phyloP scores from a whole-genome alignment of 352 stramenopile genomes.

The Phytophthora macrochlamydospora region DNA sequence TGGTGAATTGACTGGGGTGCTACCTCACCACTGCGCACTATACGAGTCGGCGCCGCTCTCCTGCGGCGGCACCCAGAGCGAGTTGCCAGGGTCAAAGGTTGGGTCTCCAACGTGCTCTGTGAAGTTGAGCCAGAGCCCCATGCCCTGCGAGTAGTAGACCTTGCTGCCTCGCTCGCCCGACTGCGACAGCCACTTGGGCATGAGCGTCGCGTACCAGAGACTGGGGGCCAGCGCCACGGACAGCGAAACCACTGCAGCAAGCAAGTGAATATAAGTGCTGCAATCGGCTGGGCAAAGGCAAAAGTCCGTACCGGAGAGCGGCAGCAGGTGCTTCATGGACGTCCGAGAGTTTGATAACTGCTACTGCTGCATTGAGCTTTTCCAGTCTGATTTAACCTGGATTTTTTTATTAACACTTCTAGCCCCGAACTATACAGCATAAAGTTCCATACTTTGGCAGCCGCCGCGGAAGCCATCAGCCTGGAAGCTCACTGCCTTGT shows the following conservation, averaged over 20 bases:
- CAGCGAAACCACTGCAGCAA: conserved; percentile 52
- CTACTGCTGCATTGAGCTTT: neutral
- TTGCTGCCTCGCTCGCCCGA: conserved; percentile 48
- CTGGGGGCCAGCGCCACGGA: conserved; percentile 47
- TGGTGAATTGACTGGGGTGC: neutral
- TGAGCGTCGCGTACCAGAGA: conserved; percentile 76
- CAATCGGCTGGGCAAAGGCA: conserved; percentile 6
- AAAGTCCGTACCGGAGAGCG: conserved; percentile 38
- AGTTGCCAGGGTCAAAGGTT: conserved; percentile 75
- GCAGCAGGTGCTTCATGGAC: conserved; percentile 50
- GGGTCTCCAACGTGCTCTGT: conserved; percentile 75
- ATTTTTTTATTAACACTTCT: no score
- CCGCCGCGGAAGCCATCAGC: no score
- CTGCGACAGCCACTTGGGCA: conserved; percentile 73
- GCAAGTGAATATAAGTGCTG: neutral
- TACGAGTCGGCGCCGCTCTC: conserved; percentile 62
- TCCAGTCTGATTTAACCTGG: neutral
- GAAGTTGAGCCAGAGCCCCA: conserved; percentile 85
- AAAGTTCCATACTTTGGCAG: no score
- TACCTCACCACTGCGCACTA: conserved; percentile 60
- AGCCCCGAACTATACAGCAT: no score
- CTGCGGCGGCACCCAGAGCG: conserved; percentile 75
- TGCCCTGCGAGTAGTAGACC: conserved; percentile 78
- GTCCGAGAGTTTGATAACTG: neutral
- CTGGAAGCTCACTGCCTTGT: no score